Base-by-base conservation (phyloP, 345 rosid species). In the Salix dunnii region DNA sequence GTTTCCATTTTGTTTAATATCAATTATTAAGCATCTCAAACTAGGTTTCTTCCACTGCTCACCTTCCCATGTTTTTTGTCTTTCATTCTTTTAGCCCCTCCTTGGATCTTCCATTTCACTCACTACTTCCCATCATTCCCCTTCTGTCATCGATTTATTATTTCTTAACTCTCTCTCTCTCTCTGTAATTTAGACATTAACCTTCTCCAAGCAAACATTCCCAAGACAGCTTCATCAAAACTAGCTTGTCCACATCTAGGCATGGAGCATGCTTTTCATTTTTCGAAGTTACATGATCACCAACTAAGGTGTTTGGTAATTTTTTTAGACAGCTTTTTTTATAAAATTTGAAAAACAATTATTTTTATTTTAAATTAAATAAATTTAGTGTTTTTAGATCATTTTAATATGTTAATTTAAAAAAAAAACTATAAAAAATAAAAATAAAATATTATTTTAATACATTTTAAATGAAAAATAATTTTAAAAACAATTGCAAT, bases 31-130 rank as follows among this genome's bases (percentile, higher is more conserved):
- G 21, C 18, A 53, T 53, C 8, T 53, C 7, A 23, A 58, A 58
- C 14, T n/a, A 58, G 4, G 27, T 3, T 58, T 27, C 28, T 58
- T 58, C 63, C 8, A 30, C n/a, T n/a, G 33, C 76, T 63, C 80
- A 27, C 20, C 67, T 76, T 42, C 62, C 84, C 31, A 78, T 80
- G 72, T 27, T 61, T 38, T 77, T 77, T 80, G 85, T 84, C 89
- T 78, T 83, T 75, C 76, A 35, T 46, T 61, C 80, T 72, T 72
- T 66, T 21, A 7, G 23, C 62, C 76, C 74, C 49, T 75, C 73
- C 75, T 82, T 58, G 84, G 89, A 84, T 84, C 85, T 76, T 79
- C 78, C 81, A 31, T 53, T 60, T 49, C 70, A 11, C n/a, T 49
- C 70, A 11, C n/a, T 35, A 42, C 75, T 79, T 72, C 75, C 76